Conservation (phyloP, 805 yeast species). For the Wickerhamomyces bovis region DNA sequence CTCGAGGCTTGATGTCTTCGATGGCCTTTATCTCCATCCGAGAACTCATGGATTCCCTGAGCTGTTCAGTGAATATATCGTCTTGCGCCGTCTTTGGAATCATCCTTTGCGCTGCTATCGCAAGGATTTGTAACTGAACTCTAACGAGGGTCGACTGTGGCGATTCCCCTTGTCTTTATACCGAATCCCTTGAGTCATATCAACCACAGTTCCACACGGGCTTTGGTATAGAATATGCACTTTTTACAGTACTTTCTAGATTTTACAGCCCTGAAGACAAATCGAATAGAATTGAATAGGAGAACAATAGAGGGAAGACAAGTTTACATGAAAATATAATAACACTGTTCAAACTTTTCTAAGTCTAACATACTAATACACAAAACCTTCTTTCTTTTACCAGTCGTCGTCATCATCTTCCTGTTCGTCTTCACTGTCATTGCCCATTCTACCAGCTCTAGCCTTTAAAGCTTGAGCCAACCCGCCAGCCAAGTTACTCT, state of each 20-base stretch:
- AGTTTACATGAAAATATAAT: no score
- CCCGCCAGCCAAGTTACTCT: constrained; percentile 67
- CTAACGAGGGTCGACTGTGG: no score
- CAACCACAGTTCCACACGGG: no score
- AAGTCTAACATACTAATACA: constrained; percentile 15
- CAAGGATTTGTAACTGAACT: no score
- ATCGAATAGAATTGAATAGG: no score
- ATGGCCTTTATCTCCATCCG: background rate
- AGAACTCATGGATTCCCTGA: background rate
- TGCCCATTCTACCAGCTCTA: constrained; percentile 58
- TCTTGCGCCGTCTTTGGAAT: background rate
- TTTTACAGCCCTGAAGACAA: no score
- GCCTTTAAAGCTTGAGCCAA: constrained; percentile 83
- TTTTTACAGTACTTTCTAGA: no score
- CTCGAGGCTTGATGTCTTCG: background rate
- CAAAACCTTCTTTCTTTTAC: constrained; percentile 44
- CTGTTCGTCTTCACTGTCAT: constrained; percentile 62
- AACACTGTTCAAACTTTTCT: background rate
- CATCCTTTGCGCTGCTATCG: no score
- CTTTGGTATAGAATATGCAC: no score
- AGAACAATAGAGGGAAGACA: no score
- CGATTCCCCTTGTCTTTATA: no score
- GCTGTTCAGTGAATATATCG: background rate
- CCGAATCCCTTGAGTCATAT: no score
- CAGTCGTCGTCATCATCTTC: constrained; percentile 76